Base-by-base conservation (phyloP, 1,284 basidiomycete genomes). In the Sanguinoderma infundibulare region DNA sequence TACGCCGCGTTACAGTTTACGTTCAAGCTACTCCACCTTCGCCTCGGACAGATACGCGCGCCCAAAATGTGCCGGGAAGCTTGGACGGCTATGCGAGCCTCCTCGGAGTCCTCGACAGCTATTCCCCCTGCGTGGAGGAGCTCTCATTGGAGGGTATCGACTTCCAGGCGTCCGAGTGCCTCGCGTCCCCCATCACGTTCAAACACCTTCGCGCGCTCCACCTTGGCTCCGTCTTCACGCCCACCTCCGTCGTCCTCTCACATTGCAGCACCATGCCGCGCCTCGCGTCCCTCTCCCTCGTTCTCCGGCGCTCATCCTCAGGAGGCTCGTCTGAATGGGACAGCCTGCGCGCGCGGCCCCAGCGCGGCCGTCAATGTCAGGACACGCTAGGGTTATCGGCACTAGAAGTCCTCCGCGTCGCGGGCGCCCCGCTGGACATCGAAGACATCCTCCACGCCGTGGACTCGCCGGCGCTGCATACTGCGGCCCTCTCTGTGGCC, bases 71-170 rank as follows among this genome's bases (percentile, higher is more conserved):
- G 6, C 32, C 5, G 6, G 32, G 28, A 35, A 42, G 28, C 1
- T 4, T 6, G 20, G 32, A 32, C 22, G 32, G 26, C 7, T 47
- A 53, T 22, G 17, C 35, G 5, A 42, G 28, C 4, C 36, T 63
- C 14, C 24, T 63, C 6, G 30, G 20, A 15, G 24, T 55, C 26
- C 55, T 66, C 5, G 46, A 55, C n/a, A 39, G 8, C 15, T 52
- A 38, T 24, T 61, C 64, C 0, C 61, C 64, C 1, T 39, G 47
- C 15, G 36, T 66, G 12, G 61, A 63, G 17, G 64, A 61, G 38
- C 46, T 66, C 6, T 52, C 57, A 2, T 47, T 66, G 17, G 64
- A 61, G 24, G 65, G 65, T 6, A 50, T 66, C 17, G 62, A 63
- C n/a, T 49, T 62, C 44, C 57, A 51, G 26, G 40, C 22, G 26